Evolutionary conservation across 208 protist species (phyloP), one percentile per base, ranked within the genome.

Genomic region (Novymonas esmeraldas): DNA sequence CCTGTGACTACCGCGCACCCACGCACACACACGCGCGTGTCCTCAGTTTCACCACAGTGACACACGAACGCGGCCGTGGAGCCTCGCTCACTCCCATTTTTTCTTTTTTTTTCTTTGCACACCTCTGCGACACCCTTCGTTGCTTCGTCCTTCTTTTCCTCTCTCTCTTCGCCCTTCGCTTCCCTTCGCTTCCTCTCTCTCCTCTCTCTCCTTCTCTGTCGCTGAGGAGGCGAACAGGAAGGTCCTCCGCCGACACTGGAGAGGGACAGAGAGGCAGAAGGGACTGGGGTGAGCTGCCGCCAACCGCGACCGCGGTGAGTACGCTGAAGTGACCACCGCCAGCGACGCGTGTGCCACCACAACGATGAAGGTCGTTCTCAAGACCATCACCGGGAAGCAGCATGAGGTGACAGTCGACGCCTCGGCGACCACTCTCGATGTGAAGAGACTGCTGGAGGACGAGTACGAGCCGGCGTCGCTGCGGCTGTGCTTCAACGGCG

Each of bases 291-390:
- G n/a, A n/a, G n/a, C n/a, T n/a, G n/a, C n/a, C n/a, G n/a, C n/a
- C n/a, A n/a, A n/a, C n/a, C n/a, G n/a, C n/a, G n/a, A n/a, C n/a
- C n/a, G n/a, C n/a, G n/a, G n/a, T n/a, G n/a, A n/a, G n/a, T n/a
- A n/a, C n/a, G n/a, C n/a, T n/a, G n/a, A n/a, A n/a, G n/a, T n/a
- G n/a, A n/a, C n/a, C n/a, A n/a, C n/a, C 22, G 29, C 18, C 7
- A 3, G 34, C 1, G 34, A 58, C 16, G 10, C 34, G 28, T 16
- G 18, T 11, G 5, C 18, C 14, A 16, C 4, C 51, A 41, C 13
- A 51, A 45, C 49, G 22, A 92, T 95, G 89, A 91, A 90, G 67
- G 62, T 96, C 36, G 64, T 91, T 44, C 80, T 94, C 14, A 92
- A 92, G 50, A 87, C 72, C 10, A 63, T 93, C 39, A 71, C 69